phyloP scores from a whole-genome alignment of 805 yeast genomes.

The Schizosaccharomyces lindneri region DNA sequence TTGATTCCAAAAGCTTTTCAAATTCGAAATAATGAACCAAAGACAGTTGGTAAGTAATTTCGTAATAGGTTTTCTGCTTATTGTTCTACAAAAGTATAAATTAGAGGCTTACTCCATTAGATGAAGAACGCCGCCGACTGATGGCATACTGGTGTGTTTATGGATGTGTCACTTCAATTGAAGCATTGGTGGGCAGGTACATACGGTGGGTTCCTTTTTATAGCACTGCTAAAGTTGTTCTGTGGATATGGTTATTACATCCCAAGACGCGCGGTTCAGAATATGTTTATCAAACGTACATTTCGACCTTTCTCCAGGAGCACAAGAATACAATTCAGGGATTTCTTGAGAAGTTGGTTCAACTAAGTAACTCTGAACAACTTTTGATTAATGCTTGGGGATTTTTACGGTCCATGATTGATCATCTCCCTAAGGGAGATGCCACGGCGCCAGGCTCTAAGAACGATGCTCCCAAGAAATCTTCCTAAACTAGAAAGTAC shows the following conservation, averaged over 20 bases:
- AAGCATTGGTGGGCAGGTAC: background rate
- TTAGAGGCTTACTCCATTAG: background rate
- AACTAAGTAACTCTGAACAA: background rate
- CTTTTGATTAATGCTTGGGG: conserved; percentile 1
- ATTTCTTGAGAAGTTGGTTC: background rate
- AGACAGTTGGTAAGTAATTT: background rate
- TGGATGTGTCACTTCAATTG: background rate
- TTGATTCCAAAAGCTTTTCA: background rate
- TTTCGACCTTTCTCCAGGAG: conserved; percentile 17
- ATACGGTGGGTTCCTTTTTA: conserved; percentile 4
- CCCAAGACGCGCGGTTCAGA: conserved; percentile 15
- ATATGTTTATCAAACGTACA: conserved; percentile 16
- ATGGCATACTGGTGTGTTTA: background rate
- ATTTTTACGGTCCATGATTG: background rate
- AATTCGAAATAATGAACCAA: background rate
- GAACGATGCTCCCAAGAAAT: background rate
- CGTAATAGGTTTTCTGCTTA: background rate
- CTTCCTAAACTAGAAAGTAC: background rate
- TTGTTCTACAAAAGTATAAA: background rate
- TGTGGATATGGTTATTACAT: conserved; percentile 3
- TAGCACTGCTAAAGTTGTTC: conserved; percentile 1
- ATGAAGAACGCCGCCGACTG: background rate
- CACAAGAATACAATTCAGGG: conserved; percentile 12
- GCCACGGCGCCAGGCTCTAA: background rate
- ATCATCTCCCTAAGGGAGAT: background rate